Conservation (phyloP, 2,329 filamentous ascomycete genomes). For the Metarhizium anisopliae region DNA sequence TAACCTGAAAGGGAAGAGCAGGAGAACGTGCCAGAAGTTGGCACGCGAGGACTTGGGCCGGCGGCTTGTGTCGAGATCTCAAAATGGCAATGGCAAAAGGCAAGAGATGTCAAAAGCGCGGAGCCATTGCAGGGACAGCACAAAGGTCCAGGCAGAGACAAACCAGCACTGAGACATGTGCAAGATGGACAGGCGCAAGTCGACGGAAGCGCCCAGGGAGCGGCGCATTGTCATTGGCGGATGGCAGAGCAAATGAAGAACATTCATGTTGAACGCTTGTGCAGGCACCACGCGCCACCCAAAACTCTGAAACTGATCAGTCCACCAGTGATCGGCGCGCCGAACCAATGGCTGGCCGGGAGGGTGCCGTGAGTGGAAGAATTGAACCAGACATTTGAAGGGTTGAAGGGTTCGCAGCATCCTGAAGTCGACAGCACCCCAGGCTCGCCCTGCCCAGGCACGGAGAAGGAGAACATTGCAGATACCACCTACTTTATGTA, state of each 20-base stretch:
- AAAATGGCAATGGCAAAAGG: neutral
- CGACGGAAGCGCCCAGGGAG: neutral
- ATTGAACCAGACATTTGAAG: too few species aligned
- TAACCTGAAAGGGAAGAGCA: too few species aligned
- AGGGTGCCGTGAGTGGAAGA: too few species aligned
- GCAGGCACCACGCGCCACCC: slow-evolving; percentile 4
- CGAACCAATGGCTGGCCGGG: neutral
- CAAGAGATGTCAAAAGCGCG: neutral
- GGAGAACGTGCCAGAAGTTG: neutral
- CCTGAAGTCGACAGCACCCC: too few species aligned
- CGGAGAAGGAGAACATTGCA: too few species aligned
- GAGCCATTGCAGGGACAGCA: neutral
- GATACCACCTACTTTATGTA: too few species aligned
- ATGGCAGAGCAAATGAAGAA: neutral
- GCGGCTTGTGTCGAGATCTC: neutral
- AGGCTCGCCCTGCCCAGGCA: too few species aligned
- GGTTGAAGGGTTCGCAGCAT: too few species aligned
- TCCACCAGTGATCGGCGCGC: neutral
- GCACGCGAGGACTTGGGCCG: neutral
- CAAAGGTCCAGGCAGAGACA: too few species aligned
- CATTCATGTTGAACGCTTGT: neutral
- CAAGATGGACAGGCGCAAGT: neutral
- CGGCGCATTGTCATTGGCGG: neutral
- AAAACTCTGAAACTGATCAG: neutral
- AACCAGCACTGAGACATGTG: neutral